Percentiles rank a stretch among this genome's conserved stretches.
These are phyloP conservation scores for Xylariaceae sp. DNA, from an alignment of 2,329 filamentous ascomycete species.

Conservation along the genomic window DNA sequence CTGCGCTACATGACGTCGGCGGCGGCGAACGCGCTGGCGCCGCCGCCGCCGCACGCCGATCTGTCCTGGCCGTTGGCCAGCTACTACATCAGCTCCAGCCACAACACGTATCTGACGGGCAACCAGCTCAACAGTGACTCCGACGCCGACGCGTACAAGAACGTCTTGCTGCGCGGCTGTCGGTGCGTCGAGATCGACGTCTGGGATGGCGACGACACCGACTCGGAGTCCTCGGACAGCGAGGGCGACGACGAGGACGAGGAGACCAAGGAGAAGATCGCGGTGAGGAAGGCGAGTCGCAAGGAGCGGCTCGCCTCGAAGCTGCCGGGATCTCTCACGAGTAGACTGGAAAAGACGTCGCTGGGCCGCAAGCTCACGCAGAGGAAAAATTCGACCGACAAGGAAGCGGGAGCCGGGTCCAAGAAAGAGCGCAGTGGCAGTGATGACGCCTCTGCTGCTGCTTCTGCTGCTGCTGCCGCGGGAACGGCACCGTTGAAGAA, in stretches of 20 bases:
- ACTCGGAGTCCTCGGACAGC: constrained; percentile 68
- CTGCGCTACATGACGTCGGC: constrained; percentile 59
- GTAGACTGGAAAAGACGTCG: constrained; percentile 52
- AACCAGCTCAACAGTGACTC: constrained; percentile 86
- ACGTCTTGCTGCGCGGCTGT: constrained; percentile 80
- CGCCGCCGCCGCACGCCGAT: constrained; percentile 46
- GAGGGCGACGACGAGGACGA: constrained; percentile 53
- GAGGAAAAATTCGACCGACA: constrained; percentile 1
- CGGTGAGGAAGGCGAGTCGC: constrained; percentile 63
- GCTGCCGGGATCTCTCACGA: constrained; percentile 47
- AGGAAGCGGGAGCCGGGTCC: not conserved
- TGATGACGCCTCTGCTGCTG: no score
- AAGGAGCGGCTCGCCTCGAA: constrained; percentile 67
- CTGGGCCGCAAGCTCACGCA: constrained; percentile 45
- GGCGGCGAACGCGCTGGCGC: constrained; percentile 46
- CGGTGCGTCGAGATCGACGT: constrained; percentile 94
- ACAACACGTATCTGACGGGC: constrained; percentile 91
- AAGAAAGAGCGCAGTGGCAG: not conserved
- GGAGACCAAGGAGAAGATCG: constrained; percentile 50
- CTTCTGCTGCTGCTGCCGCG: not conserved
- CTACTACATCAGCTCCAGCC: constrained; percentile 92
- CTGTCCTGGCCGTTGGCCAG: constrained; percentile 81
- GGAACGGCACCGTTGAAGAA: constrained; percentile 20
- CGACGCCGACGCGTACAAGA: constrained; percentile 85
- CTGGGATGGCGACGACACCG: constrained; percentile 84